Evolutionary conservation across 352 stramenopile genomes (phyloP).

Genomic region (Phytophthora constricta): DNA sequence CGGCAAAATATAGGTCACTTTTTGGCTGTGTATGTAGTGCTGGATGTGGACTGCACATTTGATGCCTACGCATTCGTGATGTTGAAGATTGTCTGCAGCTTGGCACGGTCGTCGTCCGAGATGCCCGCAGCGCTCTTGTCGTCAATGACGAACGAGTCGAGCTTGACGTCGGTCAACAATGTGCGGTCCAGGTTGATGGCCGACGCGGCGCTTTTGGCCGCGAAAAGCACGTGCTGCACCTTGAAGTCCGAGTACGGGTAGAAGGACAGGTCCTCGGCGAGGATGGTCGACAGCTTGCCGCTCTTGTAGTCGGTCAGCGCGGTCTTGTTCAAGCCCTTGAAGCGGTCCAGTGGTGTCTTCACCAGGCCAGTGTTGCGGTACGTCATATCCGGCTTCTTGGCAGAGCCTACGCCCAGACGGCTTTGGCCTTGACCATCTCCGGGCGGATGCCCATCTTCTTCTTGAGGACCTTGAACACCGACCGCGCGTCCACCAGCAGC

Average conservation of each 20-base stretch:
- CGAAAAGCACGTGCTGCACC: constrained; percentile 66
- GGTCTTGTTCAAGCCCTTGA: constrained; percentile 68
- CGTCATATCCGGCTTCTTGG: constrained; percentile 58
- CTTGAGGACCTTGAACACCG: constrained; percentile 69
- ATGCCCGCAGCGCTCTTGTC: constrained; percentile 41
- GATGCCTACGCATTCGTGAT: constrained; percentile 29
- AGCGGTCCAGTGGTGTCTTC: constrained; percentile 76
- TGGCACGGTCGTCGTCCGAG: constrained; percentile 40
- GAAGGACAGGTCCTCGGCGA: constrained; percentile 71
- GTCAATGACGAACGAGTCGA: constrained; percentile 65
- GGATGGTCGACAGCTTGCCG: constrained; percentile 64
- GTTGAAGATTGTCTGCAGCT: constrained; percentile 41
- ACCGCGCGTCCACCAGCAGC: constrained; percentile 56
- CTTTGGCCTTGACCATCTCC: constrained; percentile 65
- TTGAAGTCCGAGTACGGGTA: constrained; percentile 65
- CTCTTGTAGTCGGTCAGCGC: constrained; percentile 65
- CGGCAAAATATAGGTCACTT: no score
- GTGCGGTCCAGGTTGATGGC: constrained; percentile 56
- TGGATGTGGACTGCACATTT: no score
- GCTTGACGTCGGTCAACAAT: constrained; percentile 44
- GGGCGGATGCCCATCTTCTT: constrained; percentile 62
- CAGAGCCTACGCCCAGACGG: constrained; percentile 61
- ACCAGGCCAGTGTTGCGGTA: constrained; percentile 71
- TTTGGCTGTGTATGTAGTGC: no score
- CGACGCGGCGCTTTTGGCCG: constrained; percentile 53